Conservation (phyloP, 2,329 filamentous ascomycete species). For the Paracoccidioides lutzii region DNA sequence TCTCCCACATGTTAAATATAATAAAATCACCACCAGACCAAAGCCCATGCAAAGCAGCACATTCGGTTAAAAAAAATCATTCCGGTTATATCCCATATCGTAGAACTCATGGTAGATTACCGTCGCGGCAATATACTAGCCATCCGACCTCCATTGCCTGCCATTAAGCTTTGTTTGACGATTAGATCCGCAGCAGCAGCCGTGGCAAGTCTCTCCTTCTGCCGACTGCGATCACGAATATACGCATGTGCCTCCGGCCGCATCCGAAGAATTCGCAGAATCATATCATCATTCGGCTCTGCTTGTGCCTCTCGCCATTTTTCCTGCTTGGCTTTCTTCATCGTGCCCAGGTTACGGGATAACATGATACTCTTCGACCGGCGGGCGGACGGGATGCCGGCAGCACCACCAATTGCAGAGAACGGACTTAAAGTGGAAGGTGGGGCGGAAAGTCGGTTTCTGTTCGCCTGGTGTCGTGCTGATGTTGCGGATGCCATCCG, state of each 20-base stretch:
- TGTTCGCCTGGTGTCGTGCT: constrained; percentile 55
- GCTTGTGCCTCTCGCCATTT: constrained; percentile 92
- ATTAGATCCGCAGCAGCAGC: constrained; percentile 87
- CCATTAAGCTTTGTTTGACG: constrained; percentile 75
- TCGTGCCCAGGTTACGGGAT: constrained; percentile 84
- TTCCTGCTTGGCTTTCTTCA: constrained; percentile 91
- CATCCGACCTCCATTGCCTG: constrained; percentile 43
- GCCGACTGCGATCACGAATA: constrained; percentile 76
- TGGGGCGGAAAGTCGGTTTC: constrained; percentile 57
- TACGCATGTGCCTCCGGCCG: constrained; percentile 78
- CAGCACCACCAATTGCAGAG: constrained; percentile 26
- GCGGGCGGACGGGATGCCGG: constrained; percentile 35
- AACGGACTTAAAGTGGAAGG: constrained; percentile 22
- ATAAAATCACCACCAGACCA: neutral
- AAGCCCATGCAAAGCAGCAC: neutral
- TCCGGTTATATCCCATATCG: neutral
- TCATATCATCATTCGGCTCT: constrained; percentile 96
- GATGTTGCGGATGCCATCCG: constrained; percentile 84
- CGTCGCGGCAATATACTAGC: constrained; percentile 29
- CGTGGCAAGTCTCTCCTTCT: constrained; percentile 85
- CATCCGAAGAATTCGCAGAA: constrained; percentile 88
- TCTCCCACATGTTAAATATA: neutral
- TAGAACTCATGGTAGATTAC: constrained; percentile 9
- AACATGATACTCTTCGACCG: constrained; percentile 70
- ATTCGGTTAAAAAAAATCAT: neutral